Base-by-base conservation (phyloP, 139 green algal genomes). In the Mychonastes homosphaera region DNA sequence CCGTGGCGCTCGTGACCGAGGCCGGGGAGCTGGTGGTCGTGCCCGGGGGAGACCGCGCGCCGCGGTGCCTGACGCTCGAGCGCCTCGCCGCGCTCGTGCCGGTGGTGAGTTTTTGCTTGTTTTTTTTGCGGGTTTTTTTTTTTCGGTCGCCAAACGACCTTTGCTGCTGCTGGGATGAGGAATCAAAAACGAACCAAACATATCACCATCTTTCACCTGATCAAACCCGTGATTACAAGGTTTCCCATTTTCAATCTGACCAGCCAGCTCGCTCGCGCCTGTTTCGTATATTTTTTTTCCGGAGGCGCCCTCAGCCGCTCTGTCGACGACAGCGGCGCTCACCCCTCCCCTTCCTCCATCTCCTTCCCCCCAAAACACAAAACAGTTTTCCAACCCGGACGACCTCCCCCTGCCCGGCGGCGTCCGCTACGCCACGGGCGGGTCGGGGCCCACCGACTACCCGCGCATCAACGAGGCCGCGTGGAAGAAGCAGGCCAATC, bases 1-100 rank as follows among this genome's bases (percentile, higher is more conserved):
- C 84, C 64, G 18, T 95, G 21, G 79, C 50, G 47, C 74, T 86
- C 52, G 45, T 95, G 18, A 88, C 83, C 2, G 27, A 79, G 4
- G 64, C 83, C 18, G 56, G 77, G 28, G 70, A 74, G 9, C n/a
- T 87, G 26, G 63, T 94, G 21, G 72, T 86, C 32, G 43, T 62
- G 8, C 73, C 73, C 0, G 58, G 67, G 7, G 78, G 75, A 49
- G 76, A 86, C 5, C 28, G 36, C 24, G 30, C 64, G 0, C 51
- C 86, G 15, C 50, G 63, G 0, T 75, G 76, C 41, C 58, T 86
- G 43, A 88, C 83, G 0, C 59, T 83, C 2, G 43, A 70, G 13
- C 67, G 74, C 27, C 47, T 94, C 21, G 59, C 92, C 29, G 61
- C 87, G 43, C 64, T 91, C 8, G 62, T 83, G 15, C 70, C 68